Conservation (phyloP, 1,284 basidiomycete species). For the Wolfiporia cocos region DNA sequence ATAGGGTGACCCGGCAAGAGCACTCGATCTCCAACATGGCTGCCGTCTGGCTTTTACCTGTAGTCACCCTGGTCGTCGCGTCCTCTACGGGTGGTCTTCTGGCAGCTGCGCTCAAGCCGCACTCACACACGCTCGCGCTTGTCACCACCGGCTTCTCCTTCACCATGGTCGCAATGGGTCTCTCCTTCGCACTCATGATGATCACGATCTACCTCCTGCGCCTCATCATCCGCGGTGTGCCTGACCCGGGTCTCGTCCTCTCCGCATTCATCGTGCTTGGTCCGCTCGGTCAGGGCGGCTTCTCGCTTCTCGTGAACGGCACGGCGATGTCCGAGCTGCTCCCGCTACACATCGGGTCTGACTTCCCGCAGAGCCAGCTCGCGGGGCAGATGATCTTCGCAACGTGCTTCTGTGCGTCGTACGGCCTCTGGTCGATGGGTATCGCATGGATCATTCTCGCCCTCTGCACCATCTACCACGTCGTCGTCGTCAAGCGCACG, state of each 20-base stretch:
- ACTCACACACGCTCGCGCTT: conserved; percentile 35
- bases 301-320: conserved; percentile 48
- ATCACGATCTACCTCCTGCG: conserved; percentile 39
- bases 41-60: conserved; percentile 54
- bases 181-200: conserved; percentile 43
- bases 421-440: conserved; percentile 40
- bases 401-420: conserved; percentile 31
- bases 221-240: conserved; percentile 36
- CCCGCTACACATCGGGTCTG: conserved; percentile 25
- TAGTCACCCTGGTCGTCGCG: conserved; percentile 56
- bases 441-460: conserved; percentile 39
- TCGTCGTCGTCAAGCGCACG: conserved; percentile 22
- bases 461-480: conserved; percentile 19
- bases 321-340: conserved; percentile 34
- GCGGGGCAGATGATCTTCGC: conserved; percentile 32
- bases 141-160: conserved; percentile 43
- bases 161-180: conserved; percentile 44
- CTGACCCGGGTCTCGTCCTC: conserved; percentile 19
- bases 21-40: conserved; percentile 43
- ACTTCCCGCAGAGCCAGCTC: conserved; percentile 21
- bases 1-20: conserved; percentile 47
- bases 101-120: conserved; percentile 31
- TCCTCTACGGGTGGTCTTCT: conserved; percentile 54
- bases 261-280: conserved; percentile 26
- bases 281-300: conserved; percentile 43